A percentile compares a stretch with the other conserved stretches of the same genome.
phyloP scores from a whole-genome alignment of 1,139 yeast species.

The Saccharomyces uvarum region DNA sequence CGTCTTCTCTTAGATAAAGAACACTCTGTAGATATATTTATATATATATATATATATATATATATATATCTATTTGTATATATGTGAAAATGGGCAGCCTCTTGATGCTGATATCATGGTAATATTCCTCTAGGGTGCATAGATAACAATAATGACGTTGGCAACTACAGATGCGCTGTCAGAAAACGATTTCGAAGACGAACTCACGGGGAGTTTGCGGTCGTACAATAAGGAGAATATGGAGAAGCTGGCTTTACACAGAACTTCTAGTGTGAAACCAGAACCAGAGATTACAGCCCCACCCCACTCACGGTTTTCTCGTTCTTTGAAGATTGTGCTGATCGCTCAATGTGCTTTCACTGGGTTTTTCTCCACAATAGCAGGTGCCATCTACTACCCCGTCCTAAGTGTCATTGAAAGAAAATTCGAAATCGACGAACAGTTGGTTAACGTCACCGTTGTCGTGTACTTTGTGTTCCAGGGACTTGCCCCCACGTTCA shows the following conservation, averaged over 20 bases:
- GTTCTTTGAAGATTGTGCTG: conserved; percentile 33
- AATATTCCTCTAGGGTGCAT: neutral
- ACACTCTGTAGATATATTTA: neutral
- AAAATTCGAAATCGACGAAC: conserved; percentile 47
- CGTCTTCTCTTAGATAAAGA: neutral
- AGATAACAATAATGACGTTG: neutral
- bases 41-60: no score
- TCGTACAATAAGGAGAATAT: neutral
- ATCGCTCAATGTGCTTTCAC: conserved; percentile 38
- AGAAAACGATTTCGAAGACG: neutral
- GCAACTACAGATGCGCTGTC: neutral
- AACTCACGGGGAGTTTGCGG: neutral
- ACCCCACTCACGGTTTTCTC: conserved; percentile 33
- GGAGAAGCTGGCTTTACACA: neutral
- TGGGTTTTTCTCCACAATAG: conserved; percentile 56
- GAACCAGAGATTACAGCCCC: conserved; percentile 13
- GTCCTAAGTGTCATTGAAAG: conserved; percentile 49
- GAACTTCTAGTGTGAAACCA: conserved; percentile 7
- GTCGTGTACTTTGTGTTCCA: conserved; percentile 67
- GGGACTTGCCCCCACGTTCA: conserved; percentile 58
- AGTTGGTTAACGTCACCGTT: conserved; percentile 55
- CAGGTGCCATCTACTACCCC: conserved; percentile 68
- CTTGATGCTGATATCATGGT: neutral
- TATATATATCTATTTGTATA: neutral
- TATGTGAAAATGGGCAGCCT: neutral